phyloP scores from a whole-genome alignment of 1,139 yeast genomes.

The Kodamaea plutei region DNA sequence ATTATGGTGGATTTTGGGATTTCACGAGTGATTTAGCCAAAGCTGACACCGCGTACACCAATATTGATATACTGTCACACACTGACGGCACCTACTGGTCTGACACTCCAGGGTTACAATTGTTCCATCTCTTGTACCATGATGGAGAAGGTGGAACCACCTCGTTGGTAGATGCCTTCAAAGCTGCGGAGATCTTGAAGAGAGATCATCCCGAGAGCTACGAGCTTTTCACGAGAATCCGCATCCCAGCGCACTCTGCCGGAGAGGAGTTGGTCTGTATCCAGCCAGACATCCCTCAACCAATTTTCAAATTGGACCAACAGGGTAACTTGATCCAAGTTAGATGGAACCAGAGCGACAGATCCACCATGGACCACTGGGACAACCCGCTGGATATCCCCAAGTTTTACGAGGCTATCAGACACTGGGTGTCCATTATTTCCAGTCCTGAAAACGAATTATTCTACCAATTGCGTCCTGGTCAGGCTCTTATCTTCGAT shows the following conservation, averaged over 20 bases:
- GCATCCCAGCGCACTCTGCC: slow-evolving; percentile 73
- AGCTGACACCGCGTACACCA: slow-evolving; percentile 74
- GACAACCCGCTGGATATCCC: slow-evolving; percentile 50
- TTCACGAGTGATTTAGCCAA: slow-evolving; percentile 69
- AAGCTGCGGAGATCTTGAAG: slow-evolving; percentile 53
- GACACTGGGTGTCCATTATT: slow-evolving; percentile 55
- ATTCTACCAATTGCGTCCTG: slow-evolving; percentile 59
- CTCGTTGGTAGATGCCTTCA: slow-evolving; percentile 66
- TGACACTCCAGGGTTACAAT: slow-evolving; percentile 71
- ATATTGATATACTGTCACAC: slow-evolving; percentile 62
- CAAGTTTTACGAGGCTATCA: slow-evolving; percentile 56
- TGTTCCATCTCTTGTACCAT: slow-evolving; percentile 63
- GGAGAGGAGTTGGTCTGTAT: slow-evolving; percentile 69
- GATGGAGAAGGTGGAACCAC: slow-evolving; percentile 76
- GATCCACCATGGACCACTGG: slow-evolving; percentile 64
- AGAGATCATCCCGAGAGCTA: slow-evolving; percentile 50
- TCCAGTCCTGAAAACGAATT: slow-evolving; percentile 51
- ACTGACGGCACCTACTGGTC: slow-evolving; percentile 82
- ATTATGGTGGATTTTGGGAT: slow-evolving; percentile 82
- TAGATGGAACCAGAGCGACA: slow-evolving; percentile 73
- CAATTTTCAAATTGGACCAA: slow-evolving; percentile 56
- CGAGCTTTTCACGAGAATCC: slow-evolving; percentile 47
- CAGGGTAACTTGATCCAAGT: slow-evolving; percentile 58
- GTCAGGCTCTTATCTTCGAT: slow-evolving; percentile 66
- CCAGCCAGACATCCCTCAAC: slow-evolving; percentile 58